phyloP scores from a whole-genome alignment of 2,329 filamentous ascomycete species.

The Geosmithia flava region DNA sequence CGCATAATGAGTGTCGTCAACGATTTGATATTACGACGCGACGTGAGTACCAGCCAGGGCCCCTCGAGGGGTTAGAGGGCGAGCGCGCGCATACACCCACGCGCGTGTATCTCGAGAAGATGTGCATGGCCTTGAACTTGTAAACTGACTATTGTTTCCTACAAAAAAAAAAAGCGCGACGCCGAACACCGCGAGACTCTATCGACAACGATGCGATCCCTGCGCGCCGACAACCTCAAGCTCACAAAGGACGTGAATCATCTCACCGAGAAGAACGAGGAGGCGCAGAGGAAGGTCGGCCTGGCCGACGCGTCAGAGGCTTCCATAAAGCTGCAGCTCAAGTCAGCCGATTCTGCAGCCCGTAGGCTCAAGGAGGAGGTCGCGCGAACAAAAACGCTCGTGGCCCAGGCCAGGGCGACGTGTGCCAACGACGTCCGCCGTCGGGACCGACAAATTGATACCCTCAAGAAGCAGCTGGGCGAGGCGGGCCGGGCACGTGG shows the following conservation, averaged over 20 bases:
- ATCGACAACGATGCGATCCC: conserved; percentile 61
- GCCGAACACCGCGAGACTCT: conserved; percentile 78
- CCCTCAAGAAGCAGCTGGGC: conserved; percentile 73
- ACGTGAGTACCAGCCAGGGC: conserved; percentile 40
- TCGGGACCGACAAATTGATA: conserved; percentile 78
- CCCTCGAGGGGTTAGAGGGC: neutral
- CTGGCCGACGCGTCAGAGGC: conserved; percentile 59
- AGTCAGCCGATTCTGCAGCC: conserved; percentile 60
- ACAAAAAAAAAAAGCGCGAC: conserved; percentile 49
- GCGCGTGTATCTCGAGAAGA: neutral
- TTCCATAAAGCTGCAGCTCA: conserved; percentile 55
- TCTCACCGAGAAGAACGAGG: conserved; percentile 38
- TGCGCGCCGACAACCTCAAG: conserved; percentile 65
- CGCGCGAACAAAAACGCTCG: conserved; percentile 61
- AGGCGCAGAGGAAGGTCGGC: conserved; percentile 42
- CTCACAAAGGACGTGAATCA: conserved; percentile 57
- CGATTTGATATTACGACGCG: conserved; percentile 79
- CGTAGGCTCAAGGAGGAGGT: conserved; percentile 78
- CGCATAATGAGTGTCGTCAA: conserved; percentile 88
- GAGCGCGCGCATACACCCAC: neutral
- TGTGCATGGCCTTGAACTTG: neutral
- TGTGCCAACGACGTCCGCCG: conserved; percentile 88
- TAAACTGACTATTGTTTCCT: conserved; percentile 3
- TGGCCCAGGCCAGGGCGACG: conserved; percentile 72
- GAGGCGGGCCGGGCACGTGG: conserved; percentile 55